Conservation (phyloP, 176 grass and related monocot species). For the Melocanna baccifera region DNA sequence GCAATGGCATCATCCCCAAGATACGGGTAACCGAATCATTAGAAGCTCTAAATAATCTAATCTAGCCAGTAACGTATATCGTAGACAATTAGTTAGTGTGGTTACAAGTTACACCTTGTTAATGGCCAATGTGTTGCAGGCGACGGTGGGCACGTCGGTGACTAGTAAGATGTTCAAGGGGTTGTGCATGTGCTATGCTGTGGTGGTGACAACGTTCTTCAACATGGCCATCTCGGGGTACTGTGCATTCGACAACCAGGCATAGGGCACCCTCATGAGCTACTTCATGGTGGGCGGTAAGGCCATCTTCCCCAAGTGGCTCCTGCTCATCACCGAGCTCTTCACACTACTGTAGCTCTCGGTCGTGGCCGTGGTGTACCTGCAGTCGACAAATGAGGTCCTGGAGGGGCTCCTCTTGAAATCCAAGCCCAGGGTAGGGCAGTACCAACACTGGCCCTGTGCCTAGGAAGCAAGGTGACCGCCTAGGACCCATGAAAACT, state of each 20-base stretch:
- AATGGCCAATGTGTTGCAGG: slow-evolving; percentile 28
- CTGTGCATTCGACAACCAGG: slow-evolving; percentile 81
- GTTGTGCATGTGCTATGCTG: slow-evolving; percentile 64
- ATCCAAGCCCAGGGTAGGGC: slow-evolving; percentile 51
- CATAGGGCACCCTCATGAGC: slow-evolving; percentile 53
- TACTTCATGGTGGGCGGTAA: slow-evolving; percentile 66
- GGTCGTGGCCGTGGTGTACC: slow-evolving; percentile 77
- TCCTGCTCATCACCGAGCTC: slow-evolving; percentile 67
- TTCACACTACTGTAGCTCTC: slow-evolving; percentile 80
- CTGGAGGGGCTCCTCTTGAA: slow-evolving; percentile 68
- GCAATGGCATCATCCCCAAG: slow-evolving; percentile 87
- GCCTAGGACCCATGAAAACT: no score
- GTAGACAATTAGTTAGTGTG: neutral
- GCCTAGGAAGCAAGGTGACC: no score
- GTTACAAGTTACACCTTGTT: neutral
- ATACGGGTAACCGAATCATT: slow-evolving; percentile 52
- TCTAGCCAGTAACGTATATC: neutral
- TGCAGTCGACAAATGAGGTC: slow-evolving; percentile 92
- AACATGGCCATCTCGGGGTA: slow-evolving; percentile 89
- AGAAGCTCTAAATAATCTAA: neutral
- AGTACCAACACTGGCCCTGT: no score
- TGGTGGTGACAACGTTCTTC: slow-evolving; percentile 83
- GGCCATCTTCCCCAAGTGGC: slow-evolving; percentile 58
- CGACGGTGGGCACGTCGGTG: slow-evolving; percentile 70
- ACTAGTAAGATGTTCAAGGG: slow-evolving; percentile 99